Evolutionary conservation across 257 asterid species (phyloP).

Genomic region (Gardenia jasminoides): DNA sequence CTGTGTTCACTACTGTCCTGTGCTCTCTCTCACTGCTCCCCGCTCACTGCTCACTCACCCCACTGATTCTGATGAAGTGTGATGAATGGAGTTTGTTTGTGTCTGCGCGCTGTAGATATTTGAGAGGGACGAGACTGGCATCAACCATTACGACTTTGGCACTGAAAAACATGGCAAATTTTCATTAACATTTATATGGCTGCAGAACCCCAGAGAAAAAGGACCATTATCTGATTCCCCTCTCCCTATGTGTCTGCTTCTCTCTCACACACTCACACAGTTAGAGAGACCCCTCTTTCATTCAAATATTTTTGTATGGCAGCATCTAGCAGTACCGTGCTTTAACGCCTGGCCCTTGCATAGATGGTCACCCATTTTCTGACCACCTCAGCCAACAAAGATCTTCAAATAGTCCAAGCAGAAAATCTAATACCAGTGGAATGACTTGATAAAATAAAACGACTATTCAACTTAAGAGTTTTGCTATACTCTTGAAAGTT

Average conservation of each 20-base stretch:
- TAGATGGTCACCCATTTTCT: conserved; percentile 33
- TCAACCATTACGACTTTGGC: conserved; percentile 72
- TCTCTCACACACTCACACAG: not conserved
- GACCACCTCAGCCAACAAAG: conserved; percentile 72
- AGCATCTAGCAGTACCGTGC: conserved; percentile 23
- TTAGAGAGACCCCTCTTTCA: not conserved
- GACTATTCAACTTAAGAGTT: not conserved
- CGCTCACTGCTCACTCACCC: conserved; percentile 6
- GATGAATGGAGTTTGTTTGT: conserved; percentile 52
- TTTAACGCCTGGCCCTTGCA: conserved; percentile 41
- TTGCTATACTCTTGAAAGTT: not conserved
- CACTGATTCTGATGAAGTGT: conserved; percentile 54
- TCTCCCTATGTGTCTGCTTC: not conserved
- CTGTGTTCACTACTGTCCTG: conserved; percentile 8
- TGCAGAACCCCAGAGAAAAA: conserved; percentile 41
- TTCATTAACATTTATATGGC: conserved; percentile 51
- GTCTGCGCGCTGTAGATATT: conserved; percentile 32
- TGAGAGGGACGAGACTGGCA: conserved; percentile 71
- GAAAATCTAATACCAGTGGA: conserved; percentile 39
- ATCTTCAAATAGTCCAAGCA: conserved; percentile 63
- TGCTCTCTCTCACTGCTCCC: not conserved
- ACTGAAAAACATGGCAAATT: conserved; percentile 87
- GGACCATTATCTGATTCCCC: conserved; percentile 46
- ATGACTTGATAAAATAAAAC: conserved; percentile 8
- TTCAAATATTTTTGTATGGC: conserved; percentile 19